Base-by-base conservation (phyloP, 352 stramenopile species). In the Pythium dissotocum region DNA sequence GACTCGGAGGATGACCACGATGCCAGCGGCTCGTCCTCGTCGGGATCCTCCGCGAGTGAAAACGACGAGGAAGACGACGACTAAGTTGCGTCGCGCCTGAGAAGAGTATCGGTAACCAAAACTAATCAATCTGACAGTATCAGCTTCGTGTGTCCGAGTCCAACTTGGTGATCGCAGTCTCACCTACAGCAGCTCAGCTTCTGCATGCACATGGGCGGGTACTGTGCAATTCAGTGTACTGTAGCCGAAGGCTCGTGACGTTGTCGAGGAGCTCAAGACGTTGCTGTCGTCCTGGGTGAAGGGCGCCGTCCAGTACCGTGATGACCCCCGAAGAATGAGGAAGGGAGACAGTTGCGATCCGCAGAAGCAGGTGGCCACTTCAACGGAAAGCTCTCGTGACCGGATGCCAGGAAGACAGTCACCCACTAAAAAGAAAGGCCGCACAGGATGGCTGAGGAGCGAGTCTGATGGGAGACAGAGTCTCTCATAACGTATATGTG, bases 51-150 rank as follows among this genome's bases (percentile, higher is more conserved):
- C 6, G 38, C 7, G 7, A 44, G 30, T 32, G 53, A 62, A 42
- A 68, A 55, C 21, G 54, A 58, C 9, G 54, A 67, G 7, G 40
- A 62, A 7, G 61, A 67, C 18, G 62, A 68, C n/a, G 62, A 68
- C 9, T 54, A 62, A 13, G 53, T 55, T 38, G 61, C 54, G 5
- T 38, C 9, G 5, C 33, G 5, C 33, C 33, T 9, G 9, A 38
- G 33, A 38, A 38, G 33, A 38, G 33, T 9, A 6, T 9, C 5
- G 5, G 9, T 38, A 38, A 38, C 33, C 33, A 38, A 38, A 6
- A 6, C 5, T 10, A 38, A 10, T 38, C 33, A 38, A 38, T 38
- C 33, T 6, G 33, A 38, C 33, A 10, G 33, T 9, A 38, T 9
- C 38, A 44, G 38, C 14, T 44, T 6, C 9, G 4, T 44, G 38